Evolutionary conservation across 2,329 filamentous ascomycete species (phyloP), one percentile per base, ranked within the genome.

Genomic region (Pestalotiopsis sp.): DNA sequence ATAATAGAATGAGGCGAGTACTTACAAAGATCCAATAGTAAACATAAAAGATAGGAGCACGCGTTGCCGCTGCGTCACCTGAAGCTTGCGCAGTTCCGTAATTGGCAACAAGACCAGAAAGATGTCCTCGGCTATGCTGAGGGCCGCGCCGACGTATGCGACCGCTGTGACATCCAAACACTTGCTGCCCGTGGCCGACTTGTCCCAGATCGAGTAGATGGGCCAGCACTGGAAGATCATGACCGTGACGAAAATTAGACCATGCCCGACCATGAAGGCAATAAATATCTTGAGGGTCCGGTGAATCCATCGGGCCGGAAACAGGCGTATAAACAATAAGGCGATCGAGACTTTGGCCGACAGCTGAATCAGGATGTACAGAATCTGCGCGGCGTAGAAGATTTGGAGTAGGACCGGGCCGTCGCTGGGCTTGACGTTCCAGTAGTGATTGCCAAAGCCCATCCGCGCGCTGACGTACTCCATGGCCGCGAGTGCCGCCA

Each of bases 201-300:
- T 62, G n/a, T 62, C 59, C 59, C 59, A 62, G 5, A 39, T 39
- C 1, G 59, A 36, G 17, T 36, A 36, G 2, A 62, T 62, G 1
- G 59, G 59, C 27, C 36, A 62, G 59, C 59, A 62, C 36, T 62
- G 59, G 4, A 62, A 62, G 27, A 62, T 20, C 4, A 62, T 36
- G 14, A 62, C 27, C 4, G n/a, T 13, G 1, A 39, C 11, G n/a
- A 62, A 62, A 14, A 62, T 36, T 2, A 62, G 27, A 12, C 59
- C 59, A 25, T 38, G 27, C 14, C 27, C 59, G 6, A 62, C 17
- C 27, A 36, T 38, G 0, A 62, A 41, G 11, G 27, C 59, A 38
- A 36, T 62, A 6, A 62, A 39, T 1, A 36, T 39, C n/a, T 62
- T 62, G 4, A 62, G 23, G 1, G 59, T 39, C 2, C 14, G 13